Base-by-base conservation (phyloP, 306 rosid genomes). In the Cicer pinnatifidum region DNA sequence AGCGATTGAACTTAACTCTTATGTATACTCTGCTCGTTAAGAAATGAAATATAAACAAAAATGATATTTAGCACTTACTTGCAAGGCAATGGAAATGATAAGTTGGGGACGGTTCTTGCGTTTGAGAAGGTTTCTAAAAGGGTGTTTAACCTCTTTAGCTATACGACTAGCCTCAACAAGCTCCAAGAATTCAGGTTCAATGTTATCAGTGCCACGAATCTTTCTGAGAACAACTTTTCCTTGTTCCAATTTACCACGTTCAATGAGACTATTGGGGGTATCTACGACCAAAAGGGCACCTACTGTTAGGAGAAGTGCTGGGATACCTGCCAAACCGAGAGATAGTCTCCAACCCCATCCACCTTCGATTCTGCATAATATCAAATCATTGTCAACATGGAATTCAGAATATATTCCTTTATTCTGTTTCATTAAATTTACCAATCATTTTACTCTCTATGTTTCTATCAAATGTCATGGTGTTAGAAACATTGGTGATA, bases 341-440 rank as follows among this genome's bases (percentile, higher is more conserved):
- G 99, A 94, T n/a, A 94, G 23, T 63, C 99, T 89, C 99, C 99
- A 94, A 1, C 99, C 99, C 96, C 96, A 94, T 50, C 97, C 97
- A 0, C 96, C 97, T 53, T 64, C 0, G 48, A 91, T 91, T 79
- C 99, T 94, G 84, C 46, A 46, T 28, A 28, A 28, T 3, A 28
- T 28, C 35, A 28, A 3, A 28, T 28, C 35, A 28, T 28, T 28
- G 35, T 28, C 35, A 28, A 28, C 35, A 28, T 28, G 35, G 35
- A 28, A 3, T 28, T 28, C 35, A 23, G 33, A 23, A 23, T 17
- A 17, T 17, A 17, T 23, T 23, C 33, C 33, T 23, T 23, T 23
- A 2, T 23, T 23, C 33, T 23, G 33, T 23, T 3, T 23, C 33
- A 23, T 2, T 20, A 20, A 20, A 20, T 20, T 20, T 20, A 20